phyloP scores from a whole-genome alignment of 352 stramenopile species.

The Plasmopara viticola region DNA sequence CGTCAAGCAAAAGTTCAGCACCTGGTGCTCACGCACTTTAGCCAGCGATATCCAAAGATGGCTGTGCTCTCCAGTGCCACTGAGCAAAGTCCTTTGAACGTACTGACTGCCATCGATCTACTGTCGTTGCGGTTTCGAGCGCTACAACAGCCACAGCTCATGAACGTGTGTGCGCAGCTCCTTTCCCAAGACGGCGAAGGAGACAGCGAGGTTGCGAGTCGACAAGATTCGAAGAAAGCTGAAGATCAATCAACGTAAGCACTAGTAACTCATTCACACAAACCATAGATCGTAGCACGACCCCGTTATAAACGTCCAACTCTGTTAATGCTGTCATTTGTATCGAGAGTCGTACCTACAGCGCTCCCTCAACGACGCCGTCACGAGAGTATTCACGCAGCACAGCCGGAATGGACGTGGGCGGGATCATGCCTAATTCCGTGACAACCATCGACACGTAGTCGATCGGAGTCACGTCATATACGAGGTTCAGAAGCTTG shows the following conservation, averaged over 20 bases:
- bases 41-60: conserved; percentile 81
- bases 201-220: conserved; percentile 13
- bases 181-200: conserved; percentile 37
- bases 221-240: conserved; percentile 9
- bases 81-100: conserved; percentile 25
- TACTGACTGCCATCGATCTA: conserved; percentile 72
- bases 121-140: conserved; percentile 64
- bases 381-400: conserved; percentile 90
- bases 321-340: not conserved
- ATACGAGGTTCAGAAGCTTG: conserved; percentile 86
- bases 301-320: not conserved
- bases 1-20: conserved; percentile 68
- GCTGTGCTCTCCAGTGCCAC: conserved; percentile 28
- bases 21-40: conserved; percentile 96
- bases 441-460: conserved; percentile 97
- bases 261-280: conserved; percentile 6
- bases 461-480: conserved; percentile 95
- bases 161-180: conserved; percentile 60
- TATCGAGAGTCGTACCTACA: conserved; percentile 3
- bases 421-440: conserved; percentile 97
- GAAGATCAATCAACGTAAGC: conserved; percentile 7
- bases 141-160: conserved; percentile 50
- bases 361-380: conserved; percentile 37
- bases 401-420: conserved; percentile 95
- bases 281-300: not conserved